phyloP scores from a whole-genome alignment of 2,329 filamentous ascomycete species.

The Coniosporium tulheliwenetii region DNA sequence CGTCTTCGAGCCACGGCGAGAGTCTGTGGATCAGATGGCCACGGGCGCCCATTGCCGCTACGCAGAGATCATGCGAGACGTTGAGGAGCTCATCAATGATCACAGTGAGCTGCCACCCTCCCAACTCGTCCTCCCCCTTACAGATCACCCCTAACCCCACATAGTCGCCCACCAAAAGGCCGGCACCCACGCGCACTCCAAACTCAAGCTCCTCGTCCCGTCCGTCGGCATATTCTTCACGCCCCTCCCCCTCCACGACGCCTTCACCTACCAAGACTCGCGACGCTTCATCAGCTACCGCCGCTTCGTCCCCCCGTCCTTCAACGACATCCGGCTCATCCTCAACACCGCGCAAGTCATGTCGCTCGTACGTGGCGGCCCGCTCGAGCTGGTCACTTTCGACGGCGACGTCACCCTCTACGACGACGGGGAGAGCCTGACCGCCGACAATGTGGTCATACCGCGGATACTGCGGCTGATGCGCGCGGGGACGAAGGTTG shows the following conservation, averaged over 20 bases:
- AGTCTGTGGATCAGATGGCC: constrained; percentile 55
- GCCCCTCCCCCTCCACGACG: constrained; percentile 67
- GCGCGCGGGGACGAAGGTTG: constrained; percentile 63
- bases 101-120: constrained; percentile 46
- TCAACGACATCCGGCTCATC: constrained; percentile 88
- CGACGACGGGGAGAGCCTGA: constrained; percentile 61
- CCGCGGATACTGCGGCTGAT: constrained; percentile 54
- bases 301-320: constrained; percentile 86
- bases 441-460: constrained; percentile 63
- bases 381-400: constrained; percentile 78
- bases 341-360: constrained; percentile 92
- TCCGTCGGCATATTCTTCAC: constrained; percentile 92
- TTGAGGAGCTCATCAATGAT: constrained; percentile 81
- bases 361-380: constrained; percentile 61
- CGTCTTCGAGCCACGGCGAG: constrained; percentile 55
- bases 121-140: not conserved
- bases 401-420: constrained; percentile 97
- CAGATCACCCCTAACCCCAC: not conserved
- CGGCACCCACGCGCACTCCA: constrained; percentile 57
- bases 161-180: constrained; percentile 56
- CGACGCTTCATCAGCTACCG: constrained; percentile 77
- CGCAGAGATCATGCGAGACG: constrained; percentile 86
- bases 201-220: constrained; percentile 82
- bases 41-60: constrained; percentile 74
- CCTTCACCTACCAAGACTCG: constrained; percentile 80